Evolutionary conservation across 768 basidiomycete genomes (phyloP), one percentile per base, ranked within the genome.

Genomic region (Lactifluus echinatus): DNA sequence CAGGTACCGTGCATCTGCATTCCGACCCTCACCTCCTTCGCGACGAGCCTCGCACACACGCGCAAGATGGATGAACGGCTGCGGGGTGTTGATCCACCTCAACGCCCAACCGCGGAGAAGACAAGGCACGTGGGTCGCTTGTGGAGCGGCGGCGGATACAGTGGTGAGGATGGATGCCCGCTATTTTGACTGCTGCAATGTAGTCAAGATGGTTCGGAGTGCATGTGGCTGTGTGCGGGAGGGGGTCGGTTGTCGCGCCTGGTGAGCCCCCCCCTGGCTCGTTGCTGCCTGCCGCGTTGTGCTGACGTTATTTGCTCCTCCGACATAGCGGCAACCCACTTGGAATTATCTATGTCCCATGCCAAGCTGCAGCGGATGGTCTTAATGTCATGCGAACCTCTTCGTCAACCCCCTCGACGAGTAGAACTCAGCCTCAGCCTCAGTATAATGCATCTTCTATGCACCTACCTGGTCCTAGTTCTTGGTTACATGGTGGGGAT

Each of bases 191-290:
- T 69, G 75, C 33, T 62, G 71, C 12, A 70, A 74, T 14, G 71
- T 76, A 17, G 74, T 77, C 37, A 76, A 76, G 67, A 77, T 80
- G 67, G 71, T 78, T 55, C 73, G 72, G 59, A 80, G 77, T 59
- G 70, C 79, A 2, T 87, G 85, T 62, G 84, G 85, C 14, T 88
- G 85, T 63, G 67, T 81, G 37, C 76, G 81, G 33, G 83, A 86
- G 67, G 84, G 83, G 5, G 73, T 88, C 10, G 85, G 82, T 19
- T 88, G 85, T 69, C 74, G 77, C 2, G 74, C 74, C 44, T 85
- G 82, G 81, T 76, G 51, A 65, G 76, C 69, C 6, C 23, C 21
- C n/a, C n/a, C 4, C 6, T 15, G 19, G n/a, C 45, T 17, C 42
- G 15, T 29, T 48, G 6, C 34, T 8, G 2, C 40, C 4, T 40